Evolutionary conservation across 306 rosid genomes (phyloP).

Genomic region (Cucurbita maxima): DNA sequence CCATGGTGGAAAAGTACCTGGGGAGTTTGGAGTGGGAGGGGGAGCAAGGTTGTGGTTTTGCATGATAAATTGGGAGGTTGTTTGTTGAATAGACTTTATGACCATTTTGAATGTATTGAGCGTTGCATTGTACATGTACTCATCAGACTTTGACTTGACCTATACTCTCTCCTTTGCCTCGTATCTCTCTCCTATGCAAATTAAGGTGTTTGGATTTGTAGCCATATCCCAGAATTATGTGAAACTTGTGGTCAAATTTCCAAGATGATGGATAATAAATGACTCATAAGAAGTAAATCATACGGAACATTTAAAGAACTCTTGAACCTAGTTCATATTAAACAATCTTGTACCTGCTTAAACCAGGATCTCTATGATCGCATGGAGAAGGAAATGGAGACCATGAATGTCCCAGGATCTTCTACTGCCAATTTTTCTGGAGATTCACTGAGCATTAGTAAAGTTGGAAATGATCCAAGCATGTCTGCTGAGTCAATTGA

Average conservation of each 20-base stretch:
- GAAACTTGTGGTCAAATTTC: not conserved
- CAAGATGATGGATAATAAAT: not conserved
- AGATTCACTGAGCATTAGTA: constrained; percentile 31
- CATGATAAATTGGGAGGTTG: not conserved
- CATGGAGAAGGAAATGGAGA: constrained; percentile 72
- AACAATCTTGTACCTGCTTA: constrained; percentile 9
- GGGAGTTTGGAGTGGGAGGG: not conserved
- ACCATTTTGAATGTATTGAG: not conserved
- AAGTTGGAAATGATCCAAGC: constrained; percentile 35
- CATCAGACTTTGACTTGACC: not conserved
- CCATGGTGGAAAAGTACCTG: not conserved
- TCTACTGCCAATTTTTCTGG: constrained; percentile 23
- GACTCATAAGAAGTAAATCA: not conserved
- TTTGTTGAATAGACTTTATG: not conserved
- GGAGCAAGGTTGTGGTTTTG: not conserved
- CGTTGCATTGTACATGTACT: not conserved
- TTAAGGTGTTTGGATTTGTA: not conserved
- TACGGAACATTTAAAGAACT: not conserved
- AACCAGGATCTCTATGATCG: constrained; percentile 55
- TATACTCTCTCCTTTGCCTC: not conserved
- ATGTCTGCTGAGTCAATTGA: constrained; percentile 46
- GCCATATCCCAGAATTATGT: not conserved
- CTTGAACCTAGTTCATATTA: not conserved
- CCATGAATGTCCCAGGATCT: constrained; percentile 36
- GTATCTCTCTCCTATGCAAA: not conserved